phyloP scores from a whole-genome alignment of 1,284 basidiomycete genomes.

The Porogramme epimiltina region DNA sequence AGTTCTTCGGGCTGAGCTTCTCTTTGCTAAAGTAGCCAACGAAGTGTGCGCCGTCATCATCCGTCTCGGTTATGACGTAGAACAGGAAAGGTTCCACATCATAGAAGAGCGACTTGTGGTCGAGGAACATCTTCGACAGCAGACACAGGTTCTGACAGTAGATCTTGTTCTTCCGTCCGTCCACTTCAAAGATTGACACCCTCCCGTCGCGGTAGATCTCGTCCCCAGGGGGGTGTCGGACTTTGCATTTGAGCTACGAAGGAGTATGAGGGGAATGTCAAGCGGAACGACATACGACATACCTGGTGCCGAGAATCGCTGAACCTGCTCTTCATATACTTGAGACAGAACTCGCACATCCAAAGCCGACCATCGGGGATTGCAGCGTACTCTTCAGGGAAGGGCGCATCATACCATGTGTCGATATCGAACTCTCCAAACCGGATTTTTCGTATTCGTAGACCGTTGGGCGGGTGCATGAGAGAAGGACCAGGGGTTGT shows the following conservation, averaged over 20 bases:
- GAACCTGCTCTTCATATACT: constrained; percentile 97
- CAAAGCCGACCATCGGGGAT: constrained; percentile 93
- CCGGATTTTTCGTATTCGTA: constrained; percentile 85
- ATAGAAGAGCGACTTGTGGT: constrained; percentile 99
- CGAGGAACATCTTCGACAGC: constrained; percentile 98
- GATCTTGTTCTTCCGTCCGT: constrained; percentile 99
- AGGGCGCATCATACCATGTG: constrained; percentile 99
- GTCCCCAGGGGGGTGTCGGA: constrained; percentile 94
- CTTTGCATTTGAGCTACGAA: constrained; percentile 89
- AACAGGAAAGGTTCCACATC: constrained; percentile 99
- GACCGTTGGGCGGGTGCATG: constrained; percentile 41
- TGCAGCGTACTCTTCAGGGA: constrained; percentile 95
- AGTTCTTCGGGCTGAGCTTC: constrained; percentile 93
- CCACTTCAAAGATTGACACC: constrained; percentile 96
- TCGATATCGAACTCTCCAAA: constrained; percentile 96
- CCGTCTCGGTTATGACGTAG: constrained; percentile 94
- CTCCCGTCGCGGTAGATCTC: constrained; percentile 94
- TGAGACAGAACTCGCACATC: constrained; percentile 98
- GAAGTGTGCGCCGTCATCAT: constrained; percentile 90
- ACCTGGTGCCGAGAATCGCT: constrained; percentile 87
- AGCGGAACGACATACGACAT: constrained; percentile 32
- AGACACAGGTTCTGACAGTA: constrained; percentile 99
- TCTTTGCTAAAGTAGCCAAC: constrained; percentile 99
- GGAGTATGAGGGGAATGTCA: background rate
- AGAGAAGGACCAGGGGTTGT: constrained; percentile 40